These are phyloP conservation scores for Bassia scoparia DNA, from an alignment of 148 eudicot genomes.

Conservation along the genomic window DNA sequence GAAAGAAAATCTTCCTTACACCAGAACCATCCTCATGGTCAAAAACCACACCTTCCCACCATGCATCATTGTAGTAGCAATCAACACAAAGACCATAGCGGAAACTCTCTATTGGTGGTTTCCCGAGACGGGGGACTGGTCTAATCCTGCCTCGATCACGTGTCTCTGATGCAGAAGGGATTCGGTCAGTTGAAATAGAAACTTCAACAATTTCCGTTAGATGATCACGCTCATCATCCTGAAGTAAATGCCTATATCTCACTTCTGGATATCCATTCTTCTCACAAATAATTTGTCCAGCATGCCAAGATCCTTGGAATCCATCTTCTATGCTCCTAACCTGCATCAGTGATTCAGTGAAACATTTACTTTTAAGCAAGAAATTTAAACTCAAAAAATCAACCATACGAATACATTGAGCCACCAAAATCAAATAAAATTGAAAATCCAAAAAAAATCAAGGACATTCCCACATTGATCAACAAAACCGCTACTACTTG, in stretches of 20 bases:
- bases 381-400: background rate
- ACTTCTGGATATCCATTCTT: constrained; percentile 32
- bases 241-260: constrained; percentile 45
- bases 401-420: background rate
- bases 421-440: too few relatives aligned
- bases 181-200: constrained; percentile 42
- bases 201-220: constrained; percentile 42
- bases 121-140: constrained; percentile 40
- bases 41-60: constrained; percentile 99
- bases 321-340: constrained; percentile 83
- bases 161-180: background rate
- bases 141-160: constrained; percentile 47
- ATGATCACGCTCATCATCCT: constrained; percentile 29
- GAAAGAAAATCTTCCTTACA: constrained; percentile 62
- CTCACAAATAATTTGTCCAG: constrained; percentile 40
- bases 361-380: constrained; percentile 9
- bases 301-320: constrained; percentile 81
- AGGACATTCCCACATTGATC: constrained; percentile 6
- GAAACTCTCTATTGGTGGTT: constrained; percentile 23
- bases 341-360: constrained; percentile 42
- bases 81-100: constrained; percentile 77
- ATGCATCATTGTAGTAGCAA: constrained; percentile 54
- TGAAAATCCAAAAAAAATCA: background rate
- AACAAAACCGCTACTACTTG: background rate
- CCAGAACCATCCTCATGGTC: constrained; percentile 41